Percentiles rank a stretch among this genome's conserved stretches.
Conservation (phyloP, 495 filamentous ascomycete genomes). For the Chaetomium cochliodes region DNA sequence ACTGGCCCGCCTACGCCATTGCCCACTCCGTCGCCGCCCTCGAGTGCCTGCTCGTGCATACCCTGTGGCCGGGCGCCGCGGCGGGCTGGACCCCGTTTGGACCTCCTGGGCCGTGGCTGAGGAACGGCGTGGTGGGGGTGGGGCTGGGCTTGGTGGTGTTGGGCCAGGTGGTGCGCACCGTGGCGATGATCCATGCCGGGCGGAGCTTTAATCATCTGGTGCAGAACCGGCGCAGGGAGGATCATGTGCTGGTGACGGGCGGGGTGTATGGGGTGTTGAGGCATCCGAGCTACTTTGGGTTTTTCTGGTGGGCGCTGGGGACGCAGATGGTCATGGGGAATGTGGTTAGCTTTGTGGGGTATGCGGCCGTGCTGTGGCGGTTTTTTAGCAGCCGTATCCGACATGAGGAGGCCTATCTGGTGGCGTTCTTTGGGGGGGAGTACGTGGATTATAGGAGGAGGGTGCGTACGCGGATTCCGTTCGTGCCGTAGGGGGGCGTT, state of each 20-base stretch:
- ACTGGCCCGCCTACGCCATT: constrained; percentile 80
- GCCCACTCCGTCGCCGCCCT: constrained; percentile 71
- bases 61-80: constrained; percentile 58
- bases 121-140: constrained; percentile 39
- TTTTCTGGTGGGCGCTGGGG: constrained; percentile 97
- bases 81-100: constrained; percentile 36
- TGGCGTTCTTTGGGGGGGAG: constrained; percentile 79
- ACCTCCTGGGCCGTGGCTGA: too few species aligned
- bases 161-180: constrained; percentile 70
- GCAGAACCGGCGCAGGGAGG: constrained; percentile 60
- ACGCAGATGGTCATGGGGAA: constrained; percentile 91
- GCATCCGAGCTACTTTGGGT: constrained; percentile 94
- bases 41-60: constrained; percentile 64
- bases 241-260: constrained; percentile 73
- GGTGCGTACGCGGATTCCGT: constrained; percentile 71
- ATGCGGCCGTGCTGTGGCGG: constrained; percentile 72
- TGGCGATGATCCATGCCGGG: constrained; percentile 86
- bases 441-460: constrained; percentile 69
- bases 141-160: constrained; percentile 64
- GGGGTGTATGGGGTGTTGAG: constrained; percentile 65
- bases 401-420: constrained; percentile 75
- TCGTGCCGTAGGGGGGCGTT: constrained; percentile 50
- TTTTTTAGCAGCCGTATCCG: constrained; percentile 75
- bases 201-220: constrained; percentile 90
- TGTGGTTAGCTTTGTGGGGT: constrained; percentile 68